These are phyloP conservation scores for Osmozyma mogii DNA, from an alignment of 805 yeast genomes.

Conservation along the genomic window DNA sequence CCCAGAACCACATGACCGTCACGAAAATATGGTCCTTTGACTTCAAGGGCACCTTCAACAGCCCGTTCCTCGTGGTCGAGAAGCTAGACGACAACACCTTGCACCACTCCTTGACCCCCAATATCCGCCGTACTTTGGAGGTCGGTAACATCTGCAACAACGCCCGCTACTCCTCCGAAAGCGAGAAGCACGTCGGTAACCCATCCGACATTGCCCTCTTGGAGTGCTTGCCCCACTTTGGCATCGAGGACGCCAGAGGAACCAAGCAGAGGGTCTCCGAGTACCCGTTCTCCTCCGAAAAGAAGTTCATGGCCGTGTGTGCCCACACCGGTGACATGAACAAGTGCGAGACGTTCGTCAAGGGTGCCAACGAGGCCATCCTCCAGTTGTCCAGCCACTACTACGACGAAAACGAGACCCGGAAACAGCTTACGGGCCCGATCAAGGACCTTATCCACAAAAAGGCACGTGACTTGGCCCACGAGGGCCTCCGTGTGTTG, in stretches of 20 bases:
- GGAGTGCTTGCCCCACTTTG: slow-evolving; percentile 65
- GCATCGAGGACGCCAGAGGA: slow-evolving; percentile 61
- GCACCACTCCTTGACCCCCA: slow-evolving; percentile 42
- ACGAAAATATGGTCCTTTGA: slow-evolving; percentile 76
- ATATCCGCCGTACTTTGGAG: slow-evolving; percentile 48
- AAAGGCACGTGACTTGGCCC: slow-evolving; percentile 61
- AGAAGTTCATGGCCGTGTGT: slow-evolving; percentile 88
- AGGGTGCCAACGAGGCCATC: slow-evolving; percentile 86
- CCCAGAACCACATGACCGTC: slow-evolving; percentile 88
- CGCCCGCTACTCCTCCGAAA: slow-evolving; percentile 59
- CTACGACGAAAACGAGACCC: slow-evolving; percentile 49
- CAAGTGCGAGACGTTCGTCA: slow-evolving; percentile 57
- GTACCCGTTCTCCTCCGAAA: slow-evolving; percentile 72
- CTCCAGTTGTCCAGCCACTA: slow-evolving; percentile 54
- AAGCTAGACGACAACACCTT: slow-evolving; percentile 33
- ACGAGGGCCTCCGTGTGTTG: slow-evolving; percentile 78
- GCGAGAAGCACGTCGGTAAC: slow-evolving; percentile 73
- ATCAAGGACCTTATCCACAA: slow-evolving; percentile 39
- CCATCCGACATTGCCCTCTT: slow-evolving; percentile 92
- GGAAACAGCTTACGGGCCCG: slow-evolving; percentile 49
- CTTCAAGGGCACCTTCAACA: slow-evolving; percentile 32
- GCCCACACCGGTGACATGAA: slow-evolving; percentile 51
- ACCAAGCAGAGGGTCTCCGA: slow-evolving; percentile 57
- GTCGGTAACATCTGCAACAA: slow-evolving; percentile 72
- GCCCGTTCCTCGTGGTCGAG: slow-evolving; percentile 40